phyloP scores from a whole-genome alignment of 1,284 basidiomycete genomes.

The Austroboletus novae-zelandiae region DNA sequence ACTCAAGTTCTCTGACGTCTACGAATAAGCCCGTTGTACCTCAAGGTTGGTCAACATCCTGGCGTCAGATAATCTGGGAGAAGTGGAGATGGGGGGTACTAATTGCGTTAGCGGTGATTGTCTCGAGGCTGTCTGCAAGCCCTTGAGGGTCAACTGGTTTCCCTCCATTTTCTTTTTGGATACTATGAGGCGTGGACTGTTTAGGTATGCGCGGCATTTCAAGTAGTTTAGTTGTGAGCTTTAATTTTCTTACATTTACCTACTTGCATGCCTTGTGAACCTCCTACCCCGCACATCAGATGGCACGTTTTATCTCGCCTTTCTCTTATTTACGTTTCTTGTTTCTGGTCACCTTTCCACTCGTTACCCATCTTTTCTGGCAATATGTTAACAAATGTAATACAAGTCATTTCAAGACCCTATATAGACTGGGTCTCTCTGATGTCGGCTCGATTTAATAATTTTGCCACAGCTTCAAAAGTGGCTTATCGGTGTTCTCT shows the following conservation, averaged over 20 bases:
- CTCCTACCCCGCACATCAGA: constrained; percentile 3
- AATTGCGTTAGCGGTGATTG: constrained; percentile 69
- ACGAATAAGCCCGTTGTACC: constrained; percentile 33
- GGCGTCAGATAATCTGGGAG: constrained; percentile 71
- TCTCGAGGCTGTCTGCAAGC: constrained; percentile 61
- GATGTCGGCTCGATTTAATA: neutral
- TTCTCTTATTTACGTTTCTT: constrained; percentile 12
- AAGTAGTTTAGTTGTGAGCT: constrained; percentile 17
- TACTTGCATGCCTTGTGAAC: constrained; percentile 11
- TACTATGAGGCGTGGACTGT: constrained; percentile 18
- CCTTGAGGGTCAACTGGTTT: constrained; percentile 17
- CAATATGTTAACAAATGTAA: constrained; percentile 29
- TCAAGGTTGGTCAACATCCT: constrained; percentile 49
- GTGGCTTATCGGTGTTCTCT: constrained; percentile 35
- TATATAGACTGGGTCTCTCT: constrained; percentile 1
- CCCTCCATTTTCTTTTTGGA: constrained; percentile 18
- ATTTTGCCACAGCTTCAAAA: constrained; percentile 45
- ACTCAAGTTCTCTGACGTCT: constrained; percentile 26
- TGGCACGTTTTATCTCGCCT: constrained; percentile 2
- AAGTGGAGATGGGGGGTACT: constrained; percentile 82
- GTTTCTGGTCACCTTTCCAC: constrained; percentile 6
- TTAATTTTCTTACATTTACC: constrained; percentile 10
- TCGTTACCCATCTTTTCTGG: constrained; percentile 21
- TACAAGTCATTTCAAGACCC: constrained; percentile 13
- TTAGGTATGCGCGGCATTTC: constrained; percentile 17